phyloP scores from a whole-genome alignment of 164 flowering plant genomes.

The Buxus sempervirens region DNA sequence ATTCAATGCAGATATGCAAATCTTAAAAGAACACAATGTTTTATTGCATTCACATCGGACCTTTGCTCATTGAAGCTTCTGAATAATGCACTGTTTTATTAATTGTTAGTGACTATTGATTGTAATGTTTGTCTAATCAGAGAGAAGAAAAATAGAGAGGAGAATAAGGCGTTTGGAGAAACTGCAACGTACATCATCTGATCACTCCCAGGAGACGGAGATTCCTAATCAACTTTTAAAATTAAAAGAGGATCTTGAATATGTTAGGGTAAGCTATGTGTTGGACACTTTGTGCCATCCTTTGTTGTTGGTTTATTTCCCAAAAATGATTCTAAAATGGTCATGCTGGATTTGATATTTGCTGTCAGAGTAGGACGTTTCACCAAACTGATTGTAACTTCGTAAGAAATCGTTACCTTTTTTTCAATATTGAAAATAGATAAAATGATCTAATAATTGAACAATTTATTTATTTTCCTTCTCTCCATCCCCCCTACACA shows the following conservation, averaged over 20 bases:
- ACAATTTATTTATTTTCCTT: not conserved
- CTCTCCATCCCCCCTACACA: no score
- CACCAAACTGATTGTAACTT: not conserved
- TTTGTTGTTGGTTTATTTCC: not conserved
- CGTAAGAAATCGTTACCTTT: not conserved
- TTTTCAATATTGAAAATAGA: not conserved
- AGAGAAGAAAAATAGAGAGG: conserved; percentile 91
- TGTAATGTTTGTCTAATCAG: conserved; percentile 29
- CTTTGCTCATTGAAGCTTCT: not conserved
- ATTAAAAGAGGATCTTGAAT: conserved; percentile 93
- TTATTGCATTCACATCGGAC: no score
- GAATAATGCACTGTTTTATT: not conserved
- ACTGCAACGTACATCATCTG: conserved; percentile 61
- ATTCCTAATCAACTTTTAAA: conserved; percentile 61
- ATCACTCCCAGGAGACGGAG: conserved; percentile 58
- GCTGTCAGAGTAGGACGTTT: not conserved
- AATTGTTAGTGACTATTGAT: conserved; percentile 1
- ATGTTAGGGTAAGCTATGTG: conserved; percentile 70
- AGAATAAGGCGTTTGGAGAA: conserved; percentile 85
- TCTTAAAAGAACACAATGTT: not conserved
- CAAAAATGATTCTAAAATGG: not conserved
- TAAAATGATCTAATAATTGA: not conserved
- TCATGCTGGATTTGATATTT: not conserved
- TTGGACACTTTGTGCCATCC: not conserved
- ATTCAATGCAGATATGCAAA: not conserved